These are phyloP conservation scores for Orychophragmus violaceus DNA, from an alignment of 345 rosid genomes.

Conservation along the genomic window DNA sequence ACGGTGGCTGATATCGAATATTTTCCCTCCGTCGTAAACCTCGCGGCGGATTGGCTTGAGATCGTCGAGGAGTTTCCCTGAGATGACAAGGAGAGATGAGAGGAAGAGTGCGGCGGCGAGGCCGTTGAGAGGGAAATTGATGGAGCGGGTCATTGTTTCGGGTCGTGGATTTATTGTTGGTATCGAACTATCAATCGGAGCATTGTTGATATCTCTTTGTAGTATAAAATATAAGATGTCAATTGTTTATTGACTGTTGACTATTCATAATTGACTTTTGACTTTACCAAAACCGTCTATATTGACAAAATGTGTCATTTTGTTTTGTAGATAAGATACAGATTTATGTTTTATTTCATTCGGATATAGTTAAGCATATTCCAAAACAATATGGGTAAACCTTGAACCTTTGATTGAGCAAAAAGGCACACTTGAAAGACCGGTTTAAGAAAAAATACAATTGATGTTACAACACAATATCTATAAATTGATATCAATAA, in stretches of 20 bases:
- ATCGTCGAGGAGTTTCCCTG: constrained; percentile 9
- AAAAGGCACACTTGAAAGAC: too few species aligned
- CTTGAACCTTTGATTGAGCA: too few species aligned
- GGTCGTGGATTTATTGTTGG: background rate
- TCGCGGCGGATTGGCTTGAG: constrained; percentile 61
- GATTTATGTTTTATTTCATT: too few species aligned
- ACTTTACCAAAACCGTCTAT: background rate
- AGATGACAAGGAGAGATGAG: background rate
- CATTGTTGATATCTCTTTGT: background rate
- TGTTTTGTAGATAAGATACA: too few species aligned
- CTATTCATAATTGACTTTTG: constrained; percentile 7
- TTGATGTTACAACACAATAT: too few species aligned
- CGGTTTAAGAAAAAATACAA: too few species aligned
- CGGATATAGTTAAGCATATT: too few species aligned
- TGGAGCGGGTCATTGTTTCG: constrained; percentile 10
- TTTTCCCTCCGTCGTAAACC: constrained; percentile 59
- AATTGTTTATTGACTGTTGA: background rate
- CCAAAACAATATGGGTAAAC: too few species aligned
- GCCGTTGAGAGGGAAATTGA: background rate
- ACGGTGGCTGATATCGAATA: constrained; percentile 77
- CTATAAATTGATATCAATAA: too few species aligned
- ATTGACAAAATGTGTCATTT: too few species aligned
- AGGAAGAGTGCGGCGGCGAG: constrained; percentile 10
- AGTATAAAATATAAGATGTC: background rate
- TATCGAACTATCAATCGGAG: background rate